Base-by-base conservation (phyloP, 768 basidiomycete species). In the Russula sp. region DNA sequence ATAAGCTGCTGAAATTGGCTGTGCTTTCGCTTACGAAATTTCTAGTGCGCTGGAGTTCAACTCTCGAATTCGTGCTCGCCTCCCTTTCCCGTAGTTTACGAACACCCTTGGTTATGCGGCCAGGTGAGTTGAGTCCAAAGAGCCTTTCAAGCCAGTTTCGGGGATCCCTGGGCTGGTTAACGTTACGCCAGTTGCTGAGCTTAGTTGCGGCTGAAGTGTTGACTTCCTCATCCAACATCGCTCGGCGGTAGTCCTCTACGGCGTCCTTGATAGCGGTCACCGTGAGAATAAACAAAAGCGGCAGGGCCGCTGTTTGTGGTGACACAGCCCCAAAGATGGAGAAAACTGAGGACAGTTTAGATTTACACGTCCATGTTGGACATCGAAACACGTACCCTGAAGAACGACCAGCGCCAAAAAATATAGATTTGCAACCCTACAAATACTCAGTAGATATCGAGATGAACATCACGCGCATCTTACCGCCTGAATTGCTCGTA, bases 251-350 rank as follows among this genome's bases (percentile, higher is more conserved):
- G 76, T 99, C 96, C 76, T 98, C 96, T 38, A 98, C 79, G 8
- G 89, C 96, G 73, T 99, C 96, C 76, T 98, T 99, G 79, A 97
- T 83, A 3, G 89, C 95, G 18, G 96, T 98, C 56, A 96, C 89
- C 32, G 79, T 73, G 46, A 99, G 74, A 68, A 98, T 96, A 76
- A 95, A 92, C 44, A 90, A 77, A 8, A 98, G 81, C 0, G 96
- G 96, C 5, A 98, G 76, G 70, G 90, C 88, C 4, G 93, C 85
- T 64, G 92, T 84, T 50, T 88, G 81, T 1, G 92, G 88, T 2
- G 89, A 82, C 2, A 92, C 84, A 0, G 94, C 92, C 55, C 93
- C 96, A 72, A 98, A 98, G 36, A 97, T 76, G 61, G 94, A 83
- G 73, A 98, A 95, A 10, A 95, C 88, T 93, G 70, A 13, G 57